Conservation (phyloP, 805 yeast species). For the Yamadazyma kitorensis region DNA sequence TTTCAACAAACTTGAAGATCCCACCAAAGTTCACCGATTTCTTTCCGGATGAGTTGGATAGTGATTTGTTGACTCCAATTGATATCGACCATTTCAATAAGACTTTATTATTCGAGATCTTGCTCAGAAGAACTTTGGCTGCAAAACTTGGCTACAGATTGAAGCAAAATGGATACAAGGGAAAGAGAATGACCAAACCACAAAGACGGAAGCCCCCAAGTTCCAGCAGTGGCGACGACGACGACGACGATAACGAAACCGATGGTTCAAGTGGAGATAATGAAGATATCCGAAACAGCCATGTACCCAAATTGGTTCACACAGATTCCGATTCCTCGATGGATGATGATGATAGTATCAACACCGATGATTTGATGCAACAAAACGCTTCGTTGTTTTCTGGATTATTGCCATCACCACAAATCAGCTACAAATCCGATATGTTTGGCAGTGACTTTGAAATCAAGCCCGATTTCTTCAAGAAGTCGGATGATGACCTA, state of each 20-base stretch:
- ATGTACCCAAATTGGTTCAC: slow-evolving; percentile 15
- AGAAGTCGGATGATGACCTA: slow-evolving; percentile 5
- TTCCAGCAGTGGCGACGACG: not conserved
- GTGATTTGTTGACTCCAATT: slow-evolving; percentile 16
- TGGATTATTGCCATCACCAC: slow-evolving; percentile 39
- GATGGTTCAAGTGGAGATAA: slow-evolving; percentile 1
- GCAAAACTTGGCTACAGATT: slow-evolving; percentile 40
- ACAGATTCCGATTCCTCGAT: slow-evolving; percentile 20
- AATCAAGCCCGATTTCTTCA: slow-evolving; percentile 7
- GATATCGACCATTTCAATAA: slow-evolving; percentile 30
- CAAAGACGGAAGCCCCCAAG: not conserved
- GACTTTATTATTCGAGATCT: slow-evolving; percentile 32
- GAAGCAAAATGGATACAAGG: slow-evolving; percentile 14
- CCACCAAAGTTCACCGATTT: slow-evolving; percentile 28
- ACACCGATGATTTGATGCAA: slow-evolving; percentile 28
- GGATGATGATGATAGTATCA: slow-evolving; percentile 20
- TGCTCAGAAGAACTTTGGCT: slow-evolving; percentile 40
- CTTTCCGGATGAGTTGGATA: slow-evolving; percentile 28
- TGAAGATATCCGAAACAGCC: slow-evolving; percentile 12
- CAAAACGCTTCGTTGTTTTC: slow-evolving; percentile 30
- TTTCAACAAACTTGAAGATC: slow-evolving; percentile 15
- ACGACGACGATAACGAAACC: not conserved
- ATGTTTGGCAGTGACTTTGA: slow-evolving; percentile 22
- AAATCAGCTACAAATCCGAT: slow-evolving; percentile 30
- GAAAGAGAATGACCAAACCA: slow-evolving; percentile 1